Base-by-base conservation (phyloP, 306 rosid species). In the Lathyrus aphaca region DNA sequence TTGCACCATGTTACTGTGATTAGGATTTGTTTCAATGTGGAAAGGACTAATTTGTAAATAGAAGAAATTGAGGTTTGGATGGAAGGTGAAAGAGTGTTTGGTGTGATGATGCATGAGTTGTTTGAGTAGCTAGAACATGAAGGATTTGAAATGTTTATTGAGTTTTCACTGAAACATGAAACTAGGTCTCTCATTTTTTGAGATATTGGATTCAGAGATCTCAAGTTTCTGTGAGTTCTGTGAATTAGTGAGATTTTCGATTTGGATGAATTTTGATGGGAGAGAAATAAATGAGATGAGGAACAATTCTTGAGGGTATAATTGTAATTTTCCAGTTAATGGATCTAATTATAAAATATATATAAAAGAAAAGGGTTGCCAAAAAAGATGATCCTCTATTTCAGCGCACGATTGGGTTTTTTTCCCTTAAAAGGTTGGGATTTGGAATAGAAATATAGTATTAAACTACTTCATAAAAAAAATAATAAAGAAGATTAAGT, bases 101-200 rank as follows among this genome's bases (percentile, higher is more conserved):
- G 88, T 50, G 85, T 66, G 32, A 88, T 77, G 56, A 88, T 77
- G 56, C 86, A 87, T 13, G 82, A 74, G 14, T 86, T 77, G 78
- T 66, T 85, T 18, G 72, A 68, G 45, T 83, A 76, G 82, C 77
- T 86, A 2, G 99, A 94, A 73, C 97, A 94, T 25, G 97, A 91
- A 6, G 96, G 73, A 42, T 54, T 66, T 16, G 97, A 87, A 21
- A 89, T 86, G 64, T 66, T 83, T 1, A 91, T 88, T 23, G 99
- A 85, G 79, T 84, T 86, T n/a, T 94, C 99, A 56, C 91, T 87
- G 54, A 94, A 86, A 72, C 99, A 94, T 11, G 99, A 84, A 37
- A 87, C 79, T 9, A 80, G 59, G 83, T 94, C 97, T 84, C 97
- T 94, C 99, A 94, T 94, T 76, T 76, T 48, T 30, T 13, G 8